These are phyloP conservation scores for Russula virescens DNA, from an alignment of 768 basidiomycete genomes.

Conservation along the genomic window DNA sequence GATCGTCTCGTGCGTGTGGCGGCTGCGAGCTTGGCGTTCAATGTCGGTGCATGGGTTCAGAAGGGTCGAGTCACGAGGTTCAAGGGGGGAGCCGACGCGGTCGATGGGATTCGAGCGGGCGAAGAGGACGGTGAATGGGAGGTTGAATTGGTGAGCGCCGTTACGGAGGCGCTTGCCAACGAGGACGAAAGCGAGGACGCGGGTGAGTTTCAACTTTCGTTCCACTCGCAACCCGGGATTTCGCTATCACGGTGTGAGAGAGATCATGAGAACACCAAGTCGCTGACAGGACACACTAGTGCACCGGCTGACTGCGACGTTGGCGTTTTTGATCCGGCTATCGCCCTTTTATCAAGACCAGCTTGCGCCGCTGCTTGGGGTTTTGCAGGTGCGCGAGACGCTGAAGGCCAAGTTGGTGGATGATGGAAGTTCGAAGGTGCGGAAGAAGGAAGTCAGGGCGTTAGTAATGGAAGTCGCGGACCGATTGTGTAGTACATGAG, in stretches of 20 bases:
- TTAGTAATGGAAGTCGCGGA: constrained; percentile 60
- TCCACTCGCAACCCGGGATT: constrained; percentile 1
- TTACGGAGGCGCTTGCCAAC: constrained; percentile 71
- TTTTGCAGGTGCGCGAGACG: constrained; percentile 54
- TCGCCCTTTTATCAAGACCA: constrained; percentile 62
- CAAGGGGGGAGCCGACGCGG: constrained; percentile 28
- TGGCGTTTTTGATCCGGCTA: constrained; percentile 70
- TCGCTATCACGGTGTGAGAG: not conserved
- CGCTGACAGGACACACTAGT: constrained; percentile 37
- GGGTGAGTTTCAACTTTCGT: constrained; percentile 42
- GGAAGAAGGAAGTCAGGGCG: constrained; percentile 60
- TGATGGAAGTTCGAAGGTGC: constrained; percentile 47
- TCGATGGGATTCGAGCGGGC: constrained; percentile 34
- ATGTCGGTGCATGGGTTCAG: constrained; percentile 64
- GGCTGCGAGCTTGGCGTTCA: constrained; percentile 78
- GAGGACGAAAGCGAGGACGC: constrained; percentile 76
- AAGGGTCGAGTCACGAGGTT: constrained; percentile 45
- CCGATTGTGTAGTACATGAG: constrained; percentile 31
- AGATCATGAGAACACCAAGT: not conserved
- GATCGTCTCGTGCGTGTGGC: constrained; percentile 69
- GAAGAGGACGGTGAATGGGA: constrained; percentile 78
- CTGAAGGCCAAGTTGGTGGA: constrained; percentile 50
- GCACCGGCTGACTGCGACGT: constrained; percentile 73
- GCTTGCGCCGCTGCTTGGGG: constrained; percentile 56
- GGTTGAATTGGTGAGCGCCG: constrained; percentile 72